Evolutionary conservation across 805 yeast genomes (phyloP), one percentile per base, ranked within the genome.

Genomic region (Metschnikowia noctiluminum): DNA sequence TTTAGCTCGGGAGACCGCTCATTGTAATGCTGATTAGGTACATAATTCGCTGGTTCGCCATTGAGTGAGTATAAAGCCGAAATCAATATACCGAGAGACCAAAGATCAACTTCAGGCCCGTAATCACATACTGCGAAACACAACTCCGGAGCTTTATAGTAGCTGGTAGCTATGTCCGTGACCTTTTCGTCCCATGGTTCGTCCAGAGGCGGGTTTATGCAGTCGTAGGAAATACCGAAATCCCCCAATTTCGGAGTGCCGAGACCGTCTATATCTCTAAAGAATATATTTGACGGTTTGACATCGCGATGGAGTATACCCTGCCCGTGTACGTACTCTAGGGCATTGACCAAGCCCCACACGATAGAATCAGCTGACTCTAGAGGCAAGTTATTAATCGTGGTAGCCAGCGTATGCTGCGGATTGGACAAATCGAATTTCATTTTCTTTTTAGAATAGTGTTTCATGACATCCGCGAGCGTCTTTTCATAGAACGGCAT

Each of bases 91-190:
- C 89, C 95, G 15, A 80, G 61, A 1, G 87, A 70, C 96, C 96
- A 88, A 13, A 86, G 70, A 57, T 88, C 96, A 8, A 87, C 69
- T 36, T 74, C 80, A 35, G 60, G 62, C 2, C 76, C 66, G 59
- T 88, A 88, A 50, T 73, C 69, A 1, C 69, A 52, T n/a, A 78
- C 65, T 0, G 88, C 87, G 43, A 86, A 76, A 38, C 87, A 68
- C 41, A 85, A 65, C 59, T 88, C 96, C 0, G 95, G 92, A 0
- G 94, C 83, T 51, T 85, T 82, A 65, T 80, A 89, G 32, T 73
- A 72, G 1, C 84, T 82, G 0, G 91, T 84, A 16, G 85, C 76
- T 4, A 89, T 82, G 54, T 80, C 87, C n/a, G 77, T 71, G 49
- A 75, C 70, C 54, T 76, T 69, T 9, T 64, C 58, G 6, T 64